phyloP scores from a whole-genome alignment of 495 filamentous ascomycete genomes.

The Xylaria venustula region DNA sequence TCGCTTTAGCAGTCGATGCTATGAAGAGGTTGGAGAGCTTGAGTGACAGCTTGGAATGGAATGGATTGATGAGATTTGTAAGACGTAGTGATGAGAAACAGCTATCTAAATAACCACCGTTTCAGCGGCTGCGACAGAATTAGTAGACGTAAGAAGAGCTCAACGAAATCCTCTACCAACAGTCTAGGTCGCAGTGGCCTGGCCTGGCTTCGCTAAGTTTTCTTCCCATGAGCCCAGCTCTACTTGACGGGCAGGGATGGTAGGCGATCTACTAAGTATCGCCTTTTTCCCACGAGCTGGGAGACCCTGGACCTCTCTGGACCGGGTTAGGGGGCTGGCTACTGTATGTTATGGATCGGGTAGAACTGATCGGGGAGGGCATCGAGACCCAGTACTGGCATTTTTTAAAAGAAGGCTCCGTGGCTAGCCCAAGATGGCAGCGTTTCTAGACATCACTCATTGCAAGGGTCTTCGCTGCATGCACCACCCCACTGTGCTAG shows the following conservation, averaged over 20 bases:
- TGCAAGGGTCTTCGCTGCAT: not conserved
- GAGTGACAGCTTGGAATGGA: too few species aligned
- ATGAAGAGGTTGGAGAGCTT: too few species aligned
- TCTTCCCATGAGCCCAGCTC: constrained; percentile 4
- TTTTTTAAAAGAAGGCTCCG: not conserved
- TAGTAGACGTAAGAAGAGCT: not conserved
- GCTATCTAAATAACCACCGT: not conserved
- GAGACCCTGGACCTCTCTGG: constrained; percentile 1
- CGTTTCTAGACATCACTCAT: not conserved
- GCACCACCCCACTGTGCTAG: not conserved
- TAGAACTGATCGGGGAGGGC: not conserved
- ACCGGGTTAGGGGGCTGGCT: not conserved
- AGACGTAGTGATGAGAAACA: not conserved
- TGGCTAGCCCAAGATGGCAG: constrained; percentile 2
- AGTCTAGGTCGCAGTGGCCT: constrained; percentile 7
- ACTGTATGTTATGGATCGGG: not conserved
- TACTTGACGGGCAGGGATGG: not conserved
- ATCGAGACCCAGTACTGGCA: not conserved
- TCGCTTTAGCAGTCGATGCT: too few species aligned
- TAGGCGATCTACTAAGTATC: constrained; percentile 4
- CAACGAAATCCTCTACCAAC: not conserved
- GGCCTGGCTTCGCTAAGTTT: not conserved
- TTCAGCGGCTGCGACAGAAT: constrained; percentile 3
- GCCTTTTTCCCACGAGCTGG: constrained; percentile 10
- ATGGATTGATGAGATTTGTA: not conserved